Percentiles rank a stretch among this genome's conserved stretches.
phyloP scores from a whole-genome alignment of 805 yeast genomes.

The Pichia pseudocactophila region DNA sequence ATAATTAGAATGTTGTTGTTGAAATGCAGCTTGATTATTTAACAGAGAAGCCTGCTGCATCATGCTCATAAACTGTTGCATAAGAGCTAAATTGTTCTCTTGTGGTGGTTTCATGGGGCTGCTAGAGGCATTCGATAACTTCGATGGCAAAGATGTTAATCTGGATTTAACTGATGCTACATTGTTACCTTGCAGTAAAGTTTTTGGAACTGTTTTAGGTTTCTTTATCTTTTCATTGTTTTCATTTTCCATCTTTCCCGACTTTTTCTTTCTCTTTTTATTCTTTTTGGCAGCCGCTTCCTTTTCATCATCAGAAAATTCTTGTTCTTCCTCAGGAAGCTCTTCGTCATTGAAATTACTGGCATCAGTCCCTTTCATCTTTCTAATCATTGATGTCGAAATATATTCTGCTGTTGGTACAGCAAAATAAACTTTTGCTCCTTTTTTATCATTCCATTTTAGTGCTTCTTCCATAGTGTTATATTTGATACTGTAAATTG shows the following conservation, averaged over 20 bases:
- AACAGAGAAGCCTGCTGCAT: conserved; percentile 9
- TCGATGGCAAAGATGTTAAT: conserved; percentile 15
- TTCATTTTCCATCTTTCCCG: conserved; percentile 10
- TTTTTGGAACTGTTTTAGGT: neutral
- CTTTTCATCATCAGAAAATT: conserved; percentile 88
- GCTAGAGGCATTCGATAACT: conserved; percentile 9
- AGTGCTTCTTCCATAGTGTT: conserved; percentile 41
- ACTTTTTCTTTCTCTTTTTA: conserved; percentile 50
- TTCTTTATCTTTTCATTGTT: neutral
- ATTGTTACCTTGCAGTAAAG: neutral
- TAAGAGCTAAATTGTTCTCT: conserved; percentile 1
- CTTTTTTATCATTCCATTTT: conserved; percentile 39
- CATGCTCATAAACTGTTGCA: conserved; percentile 13
- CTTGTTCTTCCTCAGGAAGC: conserved; percentile 85
- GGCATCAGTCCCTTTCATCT: conserved; percentile 84
- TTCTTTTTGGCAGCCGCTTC: conserved; percentile 63
- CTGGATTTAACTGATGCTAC: conserved; percentile 7
- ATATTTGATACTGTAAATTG: conserved; percentile 71
- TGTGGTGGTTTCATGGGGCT: neutral
- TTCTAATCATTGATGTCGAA: conserved; percentile 62
- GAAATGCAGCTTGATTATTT: conserved; percentile 12
- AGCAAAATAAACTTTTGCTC: conserved; percentile 60
- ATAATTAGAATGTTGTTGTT: conserved; percentile 5
- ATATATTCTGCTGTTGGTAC: conserved; percentile 75
- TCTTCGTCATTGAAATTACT: conserved; percentile 94